Base-by-base conservation (phyloP, 2,329 filamentous ascomycete genomes). In the Mariannaea elegans region DNA sequence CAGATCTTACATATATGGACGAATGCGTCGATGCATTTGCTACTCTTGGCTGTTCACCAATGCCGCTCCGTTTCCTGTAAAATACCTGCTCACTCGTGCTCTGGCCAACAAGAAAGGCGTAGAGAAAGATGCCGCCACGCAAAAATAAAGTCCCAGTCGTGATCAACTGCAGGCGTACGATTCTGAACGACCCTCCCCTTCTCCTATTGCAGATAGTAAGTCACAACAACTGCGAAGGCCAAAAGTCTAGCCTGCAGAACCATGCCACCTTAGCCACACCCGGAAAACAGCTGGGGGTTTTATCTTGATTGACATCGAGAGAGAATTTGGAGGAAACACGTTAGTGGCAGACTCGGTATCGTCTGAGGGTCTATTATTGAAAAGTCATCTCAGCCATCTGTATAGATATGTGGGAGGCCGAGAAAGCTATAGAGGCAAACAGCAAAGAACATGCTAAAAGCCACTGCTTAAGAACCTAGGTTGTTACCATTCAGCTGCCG, bases 241-340 rank as follows among this genome's bases (percentile, higher is more conserved):
- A 55, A 7, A 31, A 55, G 31, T 1, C n/a, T 3, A 0, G 21
- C n/a, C 8, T 55, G 51, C 2, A 21, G 5, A 2, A 13, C 3
- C 1, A 47, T n/a, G 3, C 52, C 41, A 16, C 23, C 3, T 2
- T 21, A 3, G 41, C 52, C 3, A 13, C 31, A 36, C 2, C 19
- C 21, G n/a, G 8, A n/a, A 16, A 1, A 36, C 12, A n/a, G 2
- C 14, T 7, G 1, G 2, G 3, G 10, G 5, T 3, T 10, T 21
- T 18, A 3, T 29, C 8, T 21, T 57, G 16, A 64, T 64, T 2
- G 21, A 62, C 32, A 18, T 64, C 62, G 16, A 54, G n/a, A 9
- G 41, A 54, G 3, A 54, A 12, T 54, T 54, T 16, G 31, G 39
- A 2, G 41, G 31, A 21, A 31, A 39, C 19, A 9, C 4, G 10